phyloP scores from a whole-genome alignment of 768 basidiomycete species.

The Collybiopsis confluens region DNA sequence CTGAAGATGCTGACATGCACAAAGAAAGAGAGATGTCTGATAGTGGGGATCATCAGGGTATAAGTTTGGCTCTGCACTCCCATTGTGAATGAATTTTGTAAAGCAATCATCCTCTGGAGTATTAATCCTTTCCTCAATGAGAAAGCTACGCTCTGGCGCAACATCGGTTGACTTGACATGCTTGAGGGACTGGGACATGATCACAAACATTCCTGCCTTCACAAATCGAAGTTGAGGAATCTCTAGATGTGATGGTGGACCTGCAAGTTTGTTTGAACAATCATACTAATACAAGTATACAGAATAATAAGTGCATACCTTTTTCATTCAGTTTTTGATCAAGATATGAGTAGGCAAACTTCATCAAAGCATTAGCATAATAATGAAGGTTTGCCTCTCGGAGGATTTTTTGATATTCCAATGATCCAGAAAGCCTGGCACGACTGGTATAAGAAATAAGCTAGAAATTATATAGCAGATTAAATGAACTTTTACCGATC shows the following conservation, averaged over 20 bases:
- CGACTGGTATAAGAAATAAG: too few relatives aligned
- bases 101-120: neutral
- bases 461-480: too few relatives aligned
- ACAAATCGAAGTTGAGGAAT: too few relatives aligned
- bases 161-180: neutral
- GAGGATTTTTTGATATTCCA: neutral
- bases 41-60: neutral
- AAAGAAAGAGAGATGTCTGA: neutral
- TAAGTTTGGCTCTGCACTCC: neutral
- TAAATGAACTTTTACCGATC: too few relatives aligned
- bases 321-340: neutral
- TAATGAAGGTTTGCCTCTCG: neutral
- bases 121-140: neutral
- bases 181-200: neutral
- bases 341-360: neutral
- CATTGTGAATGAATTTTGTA: slow-evolving; percentile 6
- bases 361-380: neutral
- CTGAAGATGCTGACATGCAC: neutral
- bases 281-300: too few relatives aligned
- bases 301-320: too few relatives aligned
- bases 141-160: neutral
- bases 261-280: too few relatives aligned
- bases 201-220: neutral
- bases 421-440: too few relatives aligned
- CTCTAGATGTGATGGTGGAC: too few relatives aligned